Conservation (phyloP, 208 protist species). For the Kentomonas sorsogonicus region DNA sequence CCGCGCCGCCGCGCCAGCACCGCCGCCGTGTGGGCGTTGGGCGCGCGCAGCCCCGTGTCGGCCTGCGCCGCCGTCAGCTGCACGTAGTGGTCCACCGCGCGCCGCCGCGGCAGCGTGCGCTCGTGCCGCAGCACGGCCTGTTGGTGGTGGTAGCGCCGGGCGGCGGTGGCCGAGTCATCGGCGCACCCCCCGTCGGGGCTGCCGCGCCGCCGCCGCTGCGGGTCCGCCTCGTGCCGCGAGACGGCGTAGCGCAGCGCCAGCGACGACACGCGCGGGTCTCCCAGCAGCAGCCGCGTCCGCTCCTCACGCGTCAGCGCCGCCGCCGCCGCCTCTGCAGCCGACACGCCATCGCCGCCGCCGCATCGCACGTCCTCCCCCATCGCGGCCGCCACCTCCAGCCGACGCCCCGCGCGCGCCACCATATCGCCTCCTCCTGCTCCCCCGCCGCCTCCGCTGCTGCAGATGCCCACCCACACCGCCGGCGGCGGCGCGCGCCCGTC, state of each 20-base stretch:
- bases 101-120: slow-evolving; percentile 50
- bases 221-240: too few relatives aligned
- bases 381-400: slow-evolving; percentile 38
- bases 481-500: too few relatives aligned
- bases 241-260: too few relatives aligned
- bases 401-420: slow-evolving; percentile 31
- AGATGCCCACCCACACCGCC: slow-evolving; percentile 7
- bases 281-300: too few relatives aligned
- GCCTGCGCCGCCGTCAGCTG: slow-evolving; percentile 50
- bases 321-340: too few relatives aligned
- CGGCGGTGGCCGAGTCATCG: too few relatives aligned
- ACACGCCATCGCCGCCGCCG: too few relatives aligned
- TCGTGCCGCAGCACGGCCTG: slow-evolving; percentile 67
- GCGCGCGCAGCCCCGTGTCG: slow-evolving; percentile 22
- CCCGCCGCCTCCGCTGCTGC: slow-evolving; percentile 14
- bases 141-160: slow-evolving; percentile 21
- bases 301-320: too few relatives aligned
- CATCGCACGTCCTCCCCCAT: too few relatives aligned
- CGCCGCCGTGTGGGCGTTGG: slow-evolving; percentile 39
- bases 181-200: too few relatives aligned
- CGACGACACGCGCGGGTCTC: too few relatives aligned
- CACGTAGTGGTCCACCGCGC: slow-evolving; percentile 47
- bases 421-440: slow-evolving; percentile 27
- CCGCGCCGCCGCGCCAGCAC: slow-evolving; percentile 22
- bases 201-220: too few relatives aligned